Conservation (phyloP, 768 basidiomycete species). For the Pholiota conissans region DNA sequence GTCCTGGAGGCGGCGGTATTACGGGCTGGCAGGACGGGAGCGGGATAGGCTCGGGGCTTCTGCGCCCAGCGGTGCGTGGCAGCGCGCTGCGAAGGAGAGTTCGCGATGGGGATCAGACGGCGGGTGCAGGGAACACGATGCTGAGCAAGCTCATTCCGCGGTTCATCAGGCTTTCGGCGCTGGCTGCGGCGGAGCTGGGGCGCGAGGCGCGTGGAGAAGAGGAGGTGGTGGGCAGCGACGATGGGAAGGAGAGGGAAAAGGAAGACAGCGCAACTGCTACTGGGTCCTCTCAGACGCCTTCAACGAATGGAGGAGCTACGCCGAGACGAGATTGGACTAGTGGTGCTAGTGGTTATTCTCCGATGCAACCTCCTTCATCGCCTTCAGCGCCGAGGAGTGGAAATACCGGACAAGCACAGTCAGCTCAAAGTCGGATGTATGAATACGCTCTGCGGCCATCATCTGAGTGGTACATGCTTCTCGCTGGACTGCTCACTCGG, state of each 20-base stretch:
- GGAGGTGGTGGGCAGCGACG: constrained; percentile 34
- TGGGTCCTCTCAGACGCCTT: background rate
- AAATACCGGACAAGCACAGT: background rate
- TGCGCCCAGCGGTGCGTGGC: constrained; percentile 54
- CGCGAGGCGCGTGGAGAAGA: constrained; percentile 64
- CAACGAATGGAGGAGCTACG: background rate
- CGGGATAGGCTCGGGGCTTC: constrained; percentile 71
- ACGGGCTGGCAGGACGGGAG: constrained; percentile 76
- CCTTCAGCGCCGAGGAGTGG: constrained; percentile 7
- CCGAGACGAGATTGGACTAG: background rate
- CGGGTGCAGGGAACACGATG: constrained; percentile 61
- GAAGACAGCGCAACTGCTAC: background rate
- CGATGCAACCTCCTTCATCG: constrained; percentile 12
- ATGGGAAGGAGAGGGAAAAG: constrained; percentile 19
- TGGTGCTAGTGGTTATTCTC: constrained; percentile 10
- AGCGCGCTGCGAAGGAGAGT: constrained; percentile 58
- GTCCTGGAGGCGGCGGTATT: constrained; percentile 48
- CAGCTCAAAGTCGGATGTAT: constrained; percentile 29
- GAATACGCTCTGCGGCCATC: constrained; percentile 65
- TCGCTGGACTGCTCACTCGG: constrained; percentile 76
- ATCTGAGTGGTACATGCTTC: constrained; percentile 78
- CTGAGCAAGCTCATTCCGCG: constrained; percentile 65
- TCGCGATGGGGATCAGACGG: constrained; percentile 22
- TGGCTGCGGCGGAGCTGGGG: constrained; percentile 77
- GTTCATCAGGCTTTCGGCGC: constrained; percentile 76